Evolutionary conservation across 352 stramenopile species (phyloP), one percentile per base, ranked within the genome.

Genomic region (Phytopythium litorale): DNA sequence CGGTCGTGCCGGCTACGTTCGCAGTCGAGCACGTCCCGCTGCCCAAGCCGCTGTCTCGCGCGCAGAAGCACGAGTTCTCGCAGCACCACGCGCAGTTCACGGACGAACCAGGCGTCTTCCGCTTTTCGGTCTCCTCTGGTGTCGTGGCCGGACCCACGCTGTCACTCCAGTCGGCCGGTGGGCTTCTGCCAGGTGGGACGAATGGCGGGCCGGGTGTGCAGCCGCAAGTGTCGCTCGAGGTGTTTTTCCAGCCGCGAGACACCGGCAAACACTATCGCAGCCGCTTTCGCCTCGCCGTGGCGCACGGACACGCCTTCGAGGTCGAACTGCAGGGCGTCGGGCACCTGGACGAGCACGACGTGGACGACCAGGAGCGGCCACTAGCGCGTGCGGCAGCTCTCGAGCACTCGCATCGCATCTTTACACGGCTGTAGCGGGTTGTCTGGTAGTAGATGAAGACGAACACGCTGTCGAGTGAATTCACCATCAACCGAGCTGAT

Each of bases 271-370:
- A 64, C 19, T 94, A 89, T 67, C 77, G 77, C 54, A 88, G 76
- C 48, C 76, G 78, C 40, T 94, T 91, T 56, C 83, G 81, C 13
- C 80, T 94, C 33, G 64, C 46, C n/a, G 81, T 94, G 3, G 70
- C 74, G 25, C 55, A 83, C 38, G 85, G 83, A 23, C 61, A 77
- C 23, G 81, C 81, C 55, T 89, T 85, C 56, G 85, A 94, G 56
- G 58, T 94, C 18, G 74, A 89, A 35, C 67, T 94, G 18, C 76
- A 92, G 65, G 85, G 85, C 25, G 69, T 77, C 19, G 81, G 83
- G 1, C 83, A 90, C 53, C 70, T 91, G 28, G 64, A 79, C 25
- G 83, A 94, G 61, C 52, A 64, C 21, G 64, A 81, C 5, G 59
- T 78, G 43, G 56, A 73, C 25, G 78, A 90, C 45, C 73, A 79